Evolutionary conservation across 2,329 filamentous ascomycete genomes (phyloP).

Genomic region (Ophiosphaerella korrae): DNA sequence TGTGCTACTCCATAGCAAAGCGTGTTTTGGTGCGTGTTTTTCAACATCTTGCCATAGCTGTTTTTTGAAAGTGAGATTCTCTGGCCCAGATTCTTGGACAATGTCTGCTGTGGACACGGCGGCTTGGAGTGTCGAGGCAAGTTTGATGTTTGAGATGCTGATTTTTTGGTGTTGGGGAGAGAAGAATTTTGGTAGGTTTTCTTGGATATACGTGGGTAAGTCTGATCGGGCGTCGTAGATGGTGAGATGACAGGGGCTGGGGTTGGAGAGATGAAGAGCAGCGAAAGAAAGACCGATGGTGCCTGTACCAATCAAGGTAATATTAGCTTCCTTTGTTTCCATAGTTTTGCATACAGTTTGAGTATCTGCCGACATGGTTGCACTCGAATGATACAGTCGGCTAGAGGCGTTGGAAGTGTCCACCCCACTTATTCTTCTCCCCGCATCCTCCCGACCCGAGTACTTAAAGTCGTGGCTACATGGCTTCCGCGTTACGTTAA

Average conservation of each 20-base stretch:
- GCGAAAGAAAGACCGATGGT: slow-evolving; percentile 63
- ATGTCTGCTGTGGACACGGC: slow-evolving; percentile 57
- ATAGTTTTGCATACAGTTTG: background rate
- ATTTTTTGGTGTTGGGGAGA: slow-evolving; percentile 7
- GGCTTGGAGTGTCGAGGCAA: slow-evolving; percentile 38
- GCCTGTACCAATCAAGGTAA: slow-evolving; percentile 53
- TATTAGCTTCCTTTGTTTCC: slow-evolving; percentile 18
- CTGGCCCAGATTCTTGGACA: slow-evolving; percentile 65
- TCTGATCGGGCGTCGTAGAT: slow-evolving; percentile 59
- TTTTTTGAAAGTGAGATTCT: slow-evolving; percentile 58
- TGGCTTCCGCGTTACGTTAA: no score
- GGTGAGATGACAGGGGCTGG: slow-evolving; percentile 48
- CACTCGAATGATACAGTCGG: no score
- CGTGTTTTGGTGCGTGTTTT: slow-evolving; percentile 47
- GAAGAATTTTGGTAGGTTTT: slow-evolving; percentile 53
- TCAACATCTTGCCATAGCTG: slow-evolving; percentile 59
- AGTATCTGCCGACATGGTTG: no score
- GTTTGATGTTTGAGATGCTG: slow-evolving; percentile 42
- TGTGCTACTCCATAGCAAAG: slow-evolving; percentile 63
- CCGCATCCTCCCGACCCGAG: no score
- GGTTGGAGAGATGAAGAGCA: slow-evolving; percentile 57
- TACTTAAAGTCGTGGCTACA: no score
- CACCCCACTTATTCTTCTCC: no score
- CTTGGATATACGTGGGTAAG: slow-evolving; percentile 51
- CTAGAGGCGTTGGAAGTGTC: no score